Evolutionary conservation across 2,329 filamentous ascomycete species (phyloP).

Genomic region (Claviceps pazoutovae): DNA sequence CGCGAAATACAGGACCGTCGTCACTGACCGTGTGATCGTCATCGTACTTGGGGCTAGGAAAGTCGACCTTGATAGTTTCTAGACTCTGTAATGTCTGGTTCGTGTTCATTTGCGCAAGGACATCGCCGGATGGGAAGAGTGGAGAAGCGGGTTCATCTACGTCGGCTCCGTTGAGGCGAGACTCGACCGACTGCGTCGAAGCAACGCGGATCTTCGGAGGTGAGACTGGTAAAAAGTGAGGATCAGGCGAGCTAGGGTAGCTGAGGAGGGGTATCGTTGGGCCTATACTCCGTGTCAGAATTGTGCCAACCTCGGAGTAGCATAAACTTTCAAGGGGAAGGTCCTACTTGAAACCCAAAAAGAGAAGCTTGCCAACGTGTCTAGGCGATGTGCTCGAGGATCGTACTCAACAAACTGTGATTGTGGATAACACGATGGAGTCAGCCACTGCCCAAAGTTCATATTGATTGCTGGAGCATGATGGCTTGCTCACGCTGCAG

Average conservation of each 20-base stretch:
- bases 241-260: conserved; percentile 53
- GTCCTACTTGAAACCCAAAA: conserved; percentile 79
- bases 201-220: conserved; percentile 68
- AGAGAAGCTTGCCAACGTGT: conserved; percentile 81
- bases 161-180: conserved; percentile 62
- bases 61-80: conserved; percentile 64
- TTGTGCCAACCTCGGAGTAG: no score
- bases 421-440: not conserved
- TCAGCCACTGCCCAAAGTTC: not conserved
- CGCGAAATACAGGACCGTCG: conserved; percentile 88
- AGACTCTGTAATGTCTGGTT: conserved; percentile 15
- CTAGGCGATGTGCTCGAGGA: conserved; percentile 73
- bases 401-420: conserved; percentile 92
- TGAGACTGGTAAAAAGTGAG: conserved; percentile 57
- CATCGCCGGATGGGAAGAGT: conserved; percentile 25
- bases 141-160: conserved; percentile 47
- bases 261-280: conserved; percentile 26
- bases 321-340: not conserved
- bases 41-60: conserved; percentile 70
- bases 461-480: not conserved
- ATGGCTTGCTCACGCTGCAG: conserved; percentile 52
- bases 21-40: conserved; percentile 78
- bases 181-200: conserved; percentile 78
- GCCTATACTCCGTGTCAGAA: conserved; percentile 21
- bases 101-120: conserved; percentile 13